Evolutionary conservation across 345 rosid species (phyloP).

Genomic region (Syzygium oleosum): DNA sequence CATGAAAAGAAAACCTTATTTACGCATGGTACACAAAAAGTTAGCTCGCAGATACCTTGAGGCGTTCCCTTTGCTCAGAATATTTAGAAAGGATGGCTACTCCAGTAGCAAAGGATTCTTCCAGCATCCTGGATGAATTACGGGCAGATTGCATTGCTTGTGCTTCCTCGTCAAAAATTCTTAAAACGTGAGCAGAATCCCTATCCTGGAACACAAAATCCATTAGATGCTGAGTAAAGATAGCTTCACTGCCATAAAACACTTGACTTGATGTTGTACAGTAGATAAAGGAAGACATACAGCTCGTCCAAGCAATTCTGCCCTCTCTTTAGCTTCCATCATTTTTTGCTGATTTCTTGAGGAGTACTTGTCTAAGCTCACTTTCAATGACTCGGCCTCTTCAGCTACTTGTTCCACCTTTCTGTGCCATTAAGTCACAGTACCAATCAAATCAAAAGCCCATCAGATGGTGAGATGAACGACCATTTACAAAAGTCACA

Average conservation of each 20-base stretch:
- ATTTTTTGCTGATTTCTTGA: constrained; percentile 58
- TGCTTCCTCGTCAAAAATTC: constrained; percentile 84
- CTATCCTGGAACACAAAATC: constrained; percentile 43
- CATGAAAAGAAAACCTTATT: not conserved
- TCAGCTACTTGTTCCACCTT: constrained; percentile 90
- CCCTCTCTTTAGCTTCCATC: constrained; percentile 78
- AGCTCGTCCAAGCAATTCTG: constrained; percentile 76
- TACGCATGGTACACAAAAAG: not conserved
- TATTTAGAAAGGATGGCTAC: constrained; percentile 77
- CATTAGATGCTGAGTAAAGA: not conserved
- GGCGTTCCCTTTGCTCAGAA: constrained; percentile 83
- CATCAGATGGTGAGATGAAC: not conserved
- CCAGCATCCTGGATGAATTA: constrained; percentile 74
- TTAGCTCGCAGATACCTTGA: constrained; percentile 46
- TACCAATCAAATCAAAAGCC: not conserved
- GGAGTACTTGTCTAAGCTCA: constrained; percentile 58
- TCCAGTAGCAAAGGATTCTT: constrained; percentile 77
- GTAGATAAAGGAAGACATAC: constrained; percentile 23
- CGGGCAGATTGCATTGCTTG: constrained; percentile 84
- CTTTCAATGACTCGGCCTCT: constrained; percentile 75
- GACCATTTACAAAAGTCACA: not conserved
- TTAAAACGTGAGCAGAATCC: constrained; percentile 73
- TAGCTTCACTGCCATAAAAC: not conserved
- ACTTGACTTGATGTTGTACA: not conserved
- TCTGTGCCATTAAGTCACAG: constrained; percentile 14